Base-by-base conservation (phyloP, 192 early-diverging fungal species). In the Umbelopsis isabellina region DNA sequence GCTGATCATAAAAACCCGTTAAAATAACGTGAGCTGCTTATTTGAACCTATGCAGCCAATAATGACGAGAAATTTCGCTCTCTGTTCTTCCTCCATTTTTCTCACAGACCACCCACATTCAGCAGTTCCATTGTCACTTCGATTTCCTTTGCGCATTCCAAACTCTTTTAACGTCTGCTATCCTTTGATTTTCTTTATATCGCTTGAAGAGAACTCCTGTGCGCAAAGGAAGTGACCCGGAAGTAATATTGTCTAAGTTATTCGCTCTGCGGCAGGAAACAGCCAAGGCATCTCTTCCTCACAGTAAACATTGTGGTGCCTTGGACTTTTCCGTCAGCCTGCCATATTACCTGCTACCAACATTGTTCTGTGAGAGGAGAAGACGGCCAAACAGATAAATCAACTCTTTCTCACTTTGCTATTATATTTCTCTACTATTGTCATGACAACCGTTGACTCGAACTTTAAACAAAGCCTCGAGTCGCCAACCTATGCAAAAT, bases 241-340 rank as follows among this genome's bases (percentile, higher is more conserved):
- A 12, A 35, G 16, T 61, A 25, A 25, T 61, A 61, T 61, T 30
- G 55, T 61, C 55, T 15, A n/a, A 30, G 11, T n/a, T 30, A 35
- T 35, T 30, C 27, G 33, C 33, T 61, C 27, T 61, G 55, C 55
- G 55, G 55, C 55, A 61, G 55, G 55, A 61, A 61, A 61, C 30
- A 61, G 55, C 33, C 55, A 61, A 61, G 55, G 55, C 55, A 61
- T 61, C 55, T 61, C 55, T 30, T 30, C 11, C 55, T 16, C 55
- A 22, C 27, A 21, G 21, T 2, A 35, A 30, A 11, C 33, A 61
- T 35, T 61, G 55, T 61, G 55, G 55, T 61, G 55, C 55, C 55
- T 61, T 61, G 55, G 55, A 61, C 55, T 61, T 61, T 55, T 61
- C 55, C 55, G 55, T 61, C 55, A 61, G 55, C 55, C 55, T 61